Evolutionary conservation across 2,329 filamentous ascomycete species (phyloP), one percentile per base, ranked within the genome.

Genomic region (Pyrenochaeta sp.): DNA sequence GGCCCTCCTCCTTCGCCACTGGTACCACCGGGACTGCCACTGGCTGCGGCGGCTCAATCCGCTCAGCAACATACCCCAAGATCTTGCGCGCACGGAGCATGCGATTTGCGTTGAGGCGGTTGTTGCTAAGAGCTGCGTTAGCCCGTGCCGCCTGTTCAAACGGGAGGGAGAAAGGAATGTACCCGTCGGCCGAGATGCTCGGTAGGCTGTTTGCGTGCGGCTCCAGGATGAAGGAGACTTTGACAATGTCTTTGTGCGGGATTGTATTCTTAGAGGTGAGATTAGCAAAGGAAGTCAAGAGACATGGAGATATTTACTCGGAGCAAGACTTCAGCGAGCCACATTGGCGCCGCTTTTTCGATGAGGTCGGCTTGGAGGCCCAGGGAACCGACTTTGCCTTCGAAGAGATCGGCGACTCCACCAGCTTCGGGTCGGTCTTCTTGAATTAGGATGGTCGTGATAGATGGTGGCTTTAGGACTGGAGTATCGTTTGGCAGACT

Each of bases 41-140:
- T 27, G 11, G 47, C 38, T 20, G 48, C 51, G 13, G n/a, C n/a
- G 79, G 79, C 59, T 97, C 93, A 44, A 99, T 93, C 41, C 92
- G 83, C 72, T 99, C 94, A 1, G 91, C 90, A 13, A 99, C 84
- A 62, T 99, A 99, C 0, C 86, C 84, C 44, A 97, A 75, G 15
- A 99, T 94, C 77, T 99, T 99, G 75, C 90, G 93, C 3, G 95
- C 90, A 32, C 94, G 84, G 36, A 99, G 79, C 94, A 99, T 97
- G 41, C 93, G 84, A 66, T 97, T 99, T 8, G 94, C 94, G 68
- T 97, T 99, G 37, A 99, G 80, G 17, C 94, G 86, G 55, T 92
- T 93, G 69, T 93, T 96, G 38, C 87, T 82, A 51, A 50, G 50
- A 34, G 49, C 46, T 40, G 60, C 35, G 55, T 63, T 61, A 64